Evolutionary conservation across 2,329 filamentous ascomycete species (phyloP), one percentile per base, ranked within the genome.

Genomic region (Sordariomycetes sp.): DNA sequence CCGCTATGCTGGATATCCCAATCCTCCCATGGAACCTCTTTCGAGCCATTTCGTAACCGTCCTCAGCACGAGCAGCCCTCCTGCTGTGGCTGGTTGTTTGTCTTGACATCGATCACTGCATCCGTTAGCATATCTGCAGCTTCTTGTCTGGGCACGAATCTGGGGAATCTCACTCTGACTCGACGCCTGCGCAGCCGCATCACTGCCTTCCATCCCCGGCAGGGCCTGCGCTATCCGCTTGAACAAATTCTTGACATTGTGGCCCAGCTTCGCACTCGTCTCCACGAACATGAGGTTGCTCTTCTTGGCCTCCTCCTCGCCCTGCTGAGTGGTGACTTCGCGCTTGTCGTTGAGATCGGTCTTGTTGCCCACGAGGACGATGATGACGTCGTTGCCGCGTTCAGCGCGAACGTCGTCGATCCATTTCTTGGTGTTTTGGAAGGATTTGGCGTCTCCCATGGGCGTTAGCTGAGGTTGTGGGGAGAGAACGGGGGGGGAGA

Each of bases 351-450:
- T 94, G 59, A 98, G 63, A 71, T 98, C 92, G 29, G 92, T 98
- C 79, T 98, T 98, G 72, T 98, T 98, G 46, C 92, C 92, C 25
- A 98, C 93, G 30, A 98, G 68, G 30, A 98, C 92, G 51, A 98
- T 96, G 51, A 98, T 98, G 40, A 98, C 93, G 62, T 98, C 92
- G 68, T 94, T 94, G 33, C 92, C 92, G 53, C 92, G 78, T 68
- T 98, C 92, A 33, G 88, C 90, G 42, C 92, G 78, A 38, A 98
- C 92, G 55, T 98, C 92, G 56, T 98, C 92, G 46, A 98, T 94
- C 92, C 93, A 98, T 72, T 98, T 98, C 54, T 88, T 80, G 35
- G 92, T 98, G 64, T 98, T 95, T 58, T 95, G 84, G 69, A 98
- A 98, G 17, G 87, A 94, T 64, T 96, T 95, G 43, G 83, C 82